Evolutionary conservation across 257 asterid genomes (phyloP).

Genomic region (Lithospermum erythrorhizon): DNA sequence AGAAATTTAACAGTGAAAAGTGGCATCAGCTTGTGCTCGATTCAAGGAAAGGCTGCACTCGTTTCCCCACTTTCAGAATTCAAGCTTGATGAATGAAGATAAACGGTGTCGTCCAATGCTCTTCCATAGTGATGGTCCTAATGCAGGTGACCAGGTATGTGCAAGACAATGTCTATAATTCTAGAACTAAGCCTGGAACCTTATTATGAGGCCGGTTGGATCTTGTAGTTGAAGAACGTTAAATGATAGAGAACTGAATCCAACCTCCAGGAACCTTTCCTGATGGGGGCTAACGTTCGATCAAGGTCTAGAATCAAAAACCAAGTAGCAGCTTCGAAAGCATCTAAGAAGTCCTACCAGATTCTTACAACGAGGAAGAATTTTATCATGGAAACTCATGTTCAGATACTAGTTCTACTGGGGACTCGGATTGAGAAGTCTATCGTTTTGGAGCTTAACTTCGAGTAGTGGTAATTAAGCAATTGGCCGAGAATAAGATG

Average conservation of each 20-base stretch:
- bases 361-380: slow-evolving; percentile 38
- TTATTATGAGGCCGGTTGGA: too few relatives aligned
- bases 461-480: too few relatives aligned
- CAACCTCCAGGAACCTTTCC: slow-evolving; percentile 78
- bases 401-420: slow-evolving; percentile 33
- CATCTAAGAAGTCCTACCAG: slow-evolving; percentile 37
- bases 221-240: background rate
- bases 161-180: background rate
- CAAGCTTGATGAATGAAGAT: slow-evolving; percentile 99
- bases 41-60: slow-evolving; percentile 95
- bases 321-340: slow-evolving; percentile 49
- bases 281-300: slow-evolving; percentile 84
- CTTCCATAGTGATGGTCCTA: slow-evolving; percentile 96
- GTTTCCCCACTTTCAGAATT: slow-evolving; percentile 97
- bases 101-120: slow-evolving; percentile 97
- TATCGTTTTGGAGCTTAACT: slow-evolving; percentile 36
- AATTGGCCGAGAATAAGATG: too few relatives aligned
- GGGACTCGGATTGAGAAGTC: slow-evolving; percentile 56
- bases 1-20: slow-evolving; percentile 95
- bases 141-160: slow-evolving; percentile 99
- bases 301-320: slow-evolving; percentile 51
- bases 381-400: slow-evolving; percentile 44
- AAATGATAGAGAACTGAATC: background rate
- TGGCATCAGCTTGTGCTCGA: slow-evolving; percentile 98
- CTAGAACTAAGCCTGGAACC: background rate